A percentile compares a stretch with the other conserved stretches of the same genome.
These are phyloP conservation scores for Sutorius eximius DNA, from an alignment of 1,284 basidiomycete species.

Conservation along the genomic window DNA sequence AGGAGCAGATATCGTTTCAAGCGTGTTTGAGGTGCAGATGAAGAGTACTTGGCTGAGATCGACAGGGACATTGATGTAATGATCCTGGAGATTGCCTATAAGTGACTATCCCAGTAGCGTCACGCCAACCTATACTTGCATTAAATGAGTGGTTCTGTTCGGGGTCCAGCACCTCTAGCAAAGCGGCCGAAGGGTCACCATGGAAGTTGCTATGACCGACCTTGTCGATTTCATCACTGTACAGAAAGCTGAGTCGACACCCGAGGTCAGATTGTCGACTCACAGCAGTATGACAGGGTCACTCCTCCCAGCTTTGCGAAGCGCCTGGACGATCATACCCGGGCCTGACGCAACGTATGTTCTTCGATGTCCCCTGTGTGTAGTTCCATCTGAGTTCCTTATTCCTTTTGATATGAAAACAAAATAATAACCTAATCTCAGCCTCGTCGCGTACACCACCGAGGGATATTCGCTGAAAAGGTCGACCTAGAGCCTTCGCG, in stretches of 20 bases:
- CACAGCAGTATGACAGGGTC: conserved; percentile 82
- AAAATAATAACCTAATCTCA: conserved; percentile 59
- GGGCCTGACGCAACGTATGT: conserved; percentile 91
- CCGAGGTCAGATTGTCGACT: conserved; percentile 32
- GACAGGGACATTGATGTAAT: conserved; percentile 89
- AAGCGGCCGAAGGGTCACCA: conserved; percentile 84
- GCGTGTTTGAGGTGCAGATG: conserved; percentile 85
- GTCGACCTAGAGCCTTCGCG: conserved; percentile 76
- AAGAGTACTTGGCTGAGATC: conserved; percentile 87
- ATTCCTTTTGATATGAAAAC: background rate
- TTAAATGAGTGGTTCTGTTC: conserved; percentile 89
- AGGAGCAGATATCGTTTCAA: conserved; percentile 87
- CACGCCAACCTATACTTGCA: conserved; percentile 40
- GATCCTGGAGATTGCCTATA: conserved; percentile 55
- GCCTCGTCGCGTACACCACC: conserved; percentile 91
- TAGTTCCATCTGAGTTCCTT: conserved; percentile 1
- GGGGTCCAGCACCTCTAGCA: conserved; percentile 89
- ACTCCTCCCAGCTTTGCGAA: conserved; percentile 80
- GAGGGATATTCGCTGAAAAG: conserved; percentile 91
- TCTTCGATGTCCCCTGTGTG: conserved; percentile 69
- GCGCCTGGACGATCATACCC: conserved; percentile 84
- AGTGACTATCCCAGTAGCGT: background rate
- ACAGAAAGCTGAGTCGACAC: conserved; percentile 26
- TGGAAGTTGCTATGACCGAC: conserved; percentile 84
- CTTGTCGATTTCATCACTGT: conserved; percentile 85